phyloP scores from a whole-genome alignment of 1,284 basidiomycete species.

The Rhodofomes roseus region DNA sequence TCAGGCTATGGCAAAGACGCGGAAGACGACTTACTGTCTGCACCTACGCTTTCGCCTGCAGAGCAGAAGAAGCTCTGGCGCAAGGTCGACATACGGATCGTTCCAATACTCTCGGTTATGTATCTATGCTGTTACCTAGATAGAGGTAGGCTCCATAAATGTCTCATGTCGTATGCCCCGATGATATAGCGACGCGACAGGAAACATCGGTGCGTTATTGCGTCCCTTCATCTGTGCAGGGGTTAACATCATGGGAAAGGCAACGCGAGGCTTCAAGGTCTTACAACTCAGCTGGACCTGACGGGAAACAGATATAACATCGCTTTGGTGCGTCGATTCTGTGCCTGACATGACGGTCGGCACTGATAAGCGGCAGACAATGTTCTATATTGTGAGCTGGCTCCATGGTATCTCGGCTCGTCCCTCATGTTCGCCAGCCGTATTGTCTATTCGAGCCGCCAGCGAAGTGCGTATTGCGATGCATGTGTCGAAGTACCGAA shows the following conservation, averaged over 20 bases:
- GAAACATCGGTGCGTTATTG: background rate
- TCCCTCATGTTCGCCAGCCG: constrained; percentile 33
- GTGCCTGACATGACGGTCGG: constrained; percentile 25
- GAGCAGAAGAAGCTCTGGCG: constrained; percentile 57
- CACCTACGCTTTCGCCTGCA: constrained; percentile 40
- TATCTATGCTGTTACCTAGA: constrained; percentile 66
- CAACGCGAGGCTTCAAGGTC: constrained; percentile 62
- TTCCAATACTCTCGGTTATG: constrained; percentile 64
- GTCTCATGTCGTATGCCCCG: no score
- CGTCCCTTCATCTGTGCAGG: no score
- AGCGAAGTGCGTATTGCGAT: constrained; percentile 41
- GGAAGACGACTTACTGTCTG: background rate
- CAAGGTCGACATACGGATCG: constrained; percentile 59
- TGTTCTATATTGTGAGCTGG: constrained; percentile 66
- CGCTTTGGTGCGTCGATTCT: constrained; percentile 43
- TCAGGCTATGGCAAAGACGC: background rate
- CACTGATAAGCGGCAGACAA: constrained; percentile 39
- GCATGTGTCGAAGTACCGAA: no score
- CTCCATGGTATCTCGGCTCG: constrained; percentile 34
- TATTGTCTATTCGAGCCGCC: constrained; percentile 62
- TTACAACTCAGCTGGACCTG: constrained; percentile 48
- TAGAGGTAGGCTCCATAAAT: constrained; percentile 37
- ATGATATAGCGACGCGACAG: no score
- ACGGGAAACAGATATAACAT: constrained; percentile 61
- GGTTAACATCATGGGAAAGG: constrained; percentile 32